phyloP scores from a whole-genome alignment of 148 eudicot species.

The Arctostaphylos glauca region DNA sequence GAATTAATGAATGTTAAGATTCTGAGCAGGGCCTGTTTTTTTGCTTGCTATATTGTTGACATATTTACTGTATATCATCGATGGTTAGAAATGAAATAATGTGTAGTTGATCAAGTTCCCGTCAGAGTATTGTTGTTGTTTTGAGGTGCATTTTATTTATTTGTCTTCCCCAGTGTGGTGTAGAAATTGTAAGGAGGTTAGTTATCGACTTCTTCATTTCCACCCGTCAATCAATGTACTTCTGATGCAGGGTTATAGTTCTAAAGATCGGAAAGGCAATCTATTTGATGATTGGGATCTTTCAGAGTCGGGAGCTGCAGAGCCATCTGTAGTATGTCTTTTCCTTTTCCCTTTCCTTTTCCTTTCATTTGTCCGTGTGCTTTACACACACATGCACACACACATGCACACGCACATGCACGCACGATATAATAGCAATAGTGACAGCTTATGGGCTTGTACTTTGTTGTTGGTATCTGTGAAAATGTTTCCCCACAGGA shows the following conservation, averaged over 20 bases:
- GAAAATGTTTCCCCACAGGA: neutral
- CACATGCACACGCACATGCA: too few species aligned
- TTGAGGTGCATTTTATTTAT: neutral
- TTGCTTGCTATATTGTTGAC: neutral
- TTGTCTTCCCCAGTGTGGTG: neutral
- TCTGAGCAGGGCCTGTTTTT: conserved; percentile 1
- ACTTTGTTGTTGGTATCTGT: conserved; percentile 2
- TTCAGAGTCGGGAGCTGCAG: conserved; percentile 78
- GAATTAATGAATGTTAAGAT: neutral
- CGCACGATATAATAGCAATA: neutral
- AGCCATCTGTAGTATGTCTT: conserved; percentile 59
- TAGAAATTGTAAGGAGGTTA: conserved; percentile 3
- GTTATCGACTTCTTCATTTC: conserved; percentile 7
- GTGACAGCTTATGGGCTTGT: neutral
- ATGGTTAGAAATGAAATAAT: conserved; percentile 2
- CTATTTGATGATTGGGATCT: conserved; percentile 93
- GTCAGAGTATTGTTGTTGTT: neutral
- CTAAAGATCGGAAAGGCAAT: conserved; percentile 75
- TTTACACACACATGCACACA: too few species aligned
- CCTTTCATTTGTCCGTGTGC: neutral
- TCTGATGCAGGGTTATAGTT: conserved; percentile 77
- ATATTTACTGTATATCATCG: neutral
- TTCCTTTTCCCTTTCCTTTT: conserved; percentile 18
- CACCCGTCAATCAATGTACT: neutral
- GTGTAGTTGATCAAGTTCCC: neutral